Base-by-base conservation (phyloP, 306 rosid genomes). In the Alnus glutinosa region DNA sequence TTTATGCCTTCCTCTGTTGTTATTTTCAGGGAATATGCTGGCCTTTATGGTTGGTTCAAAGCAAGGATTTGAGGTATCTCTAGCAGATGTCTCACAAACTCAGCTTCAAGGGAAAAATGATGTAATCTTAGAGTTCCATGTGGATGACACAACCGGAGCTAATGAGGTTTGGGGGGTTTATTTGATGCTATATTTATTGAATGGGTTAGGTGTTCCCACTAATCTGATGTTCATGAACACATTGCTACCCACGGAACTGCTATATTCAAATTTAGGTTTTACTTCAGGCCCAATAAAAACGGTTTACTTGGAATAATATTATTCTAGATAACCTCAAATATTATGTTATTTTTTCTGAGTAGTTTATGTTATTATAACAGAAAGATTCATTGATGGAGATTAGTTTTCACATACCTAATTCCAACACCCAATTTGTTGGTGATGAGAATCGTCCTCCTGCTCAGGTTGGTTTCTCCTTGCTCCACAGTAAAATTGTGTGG, bases 321-420 rank as follows among this genome's bases (percentile, higher is more conserved):
- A 42, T 39, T 18, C 51, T 34, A 73, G 44, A 2, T 50, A 19
- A 47, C 42, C 3, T 46, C 9, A 42, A 7, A 23, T 9, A 75
- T 39, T 55, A 70, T 71, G 61, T 71, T 42, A 2, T 34, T 72
- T 50, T 74, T 62, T 11, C 23, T 74, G 62, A 68, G 51, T 30
- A 34, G 59, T 13, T 62, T 78, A 23, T 83, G 36, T 55, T 75
- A 32, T 79, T 71, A 54, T 82, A 52, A 71, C 96, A 96, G 99
- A 96, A 96, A 91, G 99, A 96, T 93, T 96, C 98, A 7, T 84
- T 96, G 86, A 91, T 96, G 99, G 99, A 96, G 88, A 87, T 96
- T 37, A 96, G 97, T 81, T 96, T 96, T 80, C 99, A 96, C 62
- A 86, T 96, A 75, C 99, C 99, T n/a, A 93, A 86, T 86, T 86